Evolutionary conservation across 495 filamentous ascomycete species (phyloP).

Genomic region (Daldinia grandis): DNA sequence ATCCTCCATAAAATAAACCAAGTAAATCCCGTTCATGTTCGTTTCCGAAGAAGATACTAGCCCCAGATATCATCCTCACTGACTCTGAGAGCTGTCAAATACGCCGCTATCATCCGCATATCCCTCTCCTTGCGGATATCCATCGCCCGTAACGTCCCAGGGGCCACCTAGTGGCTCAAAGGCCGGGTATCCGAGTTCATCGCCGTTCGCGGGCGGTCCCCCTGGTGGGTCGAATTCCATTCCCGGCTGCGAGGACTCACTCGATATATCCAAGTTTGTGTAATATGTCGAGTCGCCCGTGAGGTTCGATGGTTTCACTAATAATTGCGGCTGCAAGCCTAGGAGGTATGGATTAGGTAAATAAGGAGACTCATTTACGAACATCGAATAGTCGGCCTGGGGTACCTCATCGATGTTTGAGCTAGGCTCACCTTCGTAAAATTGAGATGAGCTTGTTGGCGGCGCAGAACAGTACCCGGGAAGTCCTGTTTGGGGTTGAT

Average conservation of each 20-base stretch:
- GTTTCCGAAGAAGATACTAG: too few species aligned
- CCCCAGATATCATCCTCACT: too few species aligned
- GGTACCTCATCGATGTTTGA: background rate
- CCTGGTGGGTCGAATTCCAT: background rate
- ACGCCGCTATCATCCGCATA: too few species aligned
- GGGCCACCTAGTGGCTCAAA: background rate
- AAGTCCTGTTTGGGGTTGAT: background rate
- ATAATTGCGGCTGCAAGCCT: background rate
- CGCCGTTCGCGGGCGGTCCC: background rate
- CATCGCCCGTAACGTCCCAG: background rate
- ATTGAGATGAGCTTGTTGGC: too few species aligned
- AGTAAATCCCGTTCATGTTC: too few species aligned
- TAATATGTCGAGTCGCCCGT: background rate
- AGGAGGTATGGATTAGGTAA: background rate
- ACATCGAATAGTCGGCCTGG: background rate
- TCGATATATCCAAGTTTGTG: background rate
- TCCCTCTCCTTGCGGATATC: background rate
- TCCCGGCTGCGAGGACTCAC: too few species aligned
- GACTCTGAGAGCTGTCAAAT: too few species aligned
- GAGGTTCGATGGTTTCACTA: background rate
- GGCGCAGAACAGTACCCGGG: background rate
- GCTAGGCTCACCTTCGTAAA: background rate
- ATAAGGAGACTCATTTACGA: background rate
- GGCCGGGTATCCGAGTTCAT: background rate
- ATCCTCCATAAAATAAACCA: too few species aligned